phyloP scores from a whole-genome alignment of 805 yeast genomes.

The Saturnispora hagleri region DNA sequence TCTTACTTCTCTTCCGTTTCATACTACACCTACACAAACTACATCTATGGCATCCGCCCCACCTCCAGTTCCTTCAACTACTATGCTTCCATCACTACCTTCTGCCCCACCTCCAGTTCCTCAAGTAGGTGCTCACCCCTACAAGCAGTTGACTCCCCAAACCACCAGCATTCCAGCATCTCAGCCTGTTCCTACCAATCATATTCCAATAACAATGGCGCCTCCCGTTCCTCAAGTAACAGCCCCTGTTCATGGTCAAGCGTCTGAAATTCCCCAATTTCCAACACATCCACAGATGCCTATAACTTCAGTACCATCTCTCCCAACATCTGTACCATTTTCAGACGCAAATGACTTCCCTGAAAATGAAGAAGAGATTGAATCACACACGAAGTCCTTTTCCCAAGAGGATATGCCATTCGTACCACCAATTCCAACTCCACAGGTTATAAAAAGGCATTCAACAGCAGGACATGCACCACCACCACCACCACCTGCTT shows the following conservation, averaged over 20 bases:
- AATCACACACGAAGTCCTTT: not conserved
- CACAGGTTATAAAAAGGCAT: not conserved
- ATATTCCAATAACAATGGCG: conserved; percentile 3
- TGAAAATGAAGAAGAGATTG: not conserved
- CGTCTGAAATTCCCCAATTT: not conserved
- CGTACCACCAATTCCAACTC: conserved; percentile 5
- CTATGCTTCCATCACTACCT: conserved; percentile 1
- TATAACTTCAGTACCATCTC: not conserved
- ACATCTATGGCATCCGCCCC: conserved; percentile 1
- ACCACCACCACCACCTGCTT: conserved; percentile 12
- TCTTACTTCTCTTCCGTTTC: conserved; percentile 6
- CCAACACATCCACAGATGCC: not conserved
- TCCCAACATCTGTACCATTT: not conserved
- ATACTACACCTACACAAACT: conserved; percentile 4
- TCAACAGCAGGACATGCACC: conserved; percentile 9
- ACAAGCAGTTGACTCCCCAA: not conserved
- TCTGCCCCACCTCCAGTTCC: conserved; percentile 10
- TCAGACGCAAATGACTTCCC: not conserved
- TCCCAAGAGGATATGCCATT: not conserved
- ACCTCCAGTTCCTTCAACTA: conserved; percentile 5
- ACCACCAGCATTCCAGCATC: not conserved
- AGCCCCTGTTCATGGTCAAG: not conserved
- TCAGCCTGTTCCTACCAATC: conserved; percentile 9
- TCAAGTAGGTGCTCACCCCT: conserved; percentile 1
- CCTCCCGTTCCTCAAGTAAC: conserved; percentile 18